Base-by-base conservation (phyloP, 441 rosid genomes). In the Aquilaria agallochum region DNA sequence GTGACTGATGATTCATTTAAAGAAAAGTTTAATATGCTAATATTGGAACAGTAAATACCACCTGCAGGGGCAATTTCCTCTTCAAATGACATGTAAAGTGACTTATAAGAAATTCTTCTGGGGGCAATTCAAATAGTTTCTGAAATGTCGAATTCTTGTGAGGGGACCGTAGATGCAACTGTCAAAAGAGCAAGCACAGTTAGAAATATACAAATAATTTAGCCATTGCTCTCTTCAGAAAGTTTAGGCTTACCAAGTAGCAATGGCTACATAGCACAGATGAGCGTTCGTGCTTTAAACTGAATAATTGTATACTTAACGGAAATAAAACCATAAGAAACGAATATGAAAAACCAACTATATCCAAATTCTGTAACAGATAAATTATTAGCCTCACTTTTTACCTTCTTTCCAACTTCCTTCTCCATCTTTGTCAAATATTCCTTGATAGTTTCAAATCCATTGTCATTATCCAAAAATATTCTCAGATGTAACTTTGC, bases 351-450 rank as follows among this genome's bases (percentile, higher is more conserved):
- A n/a, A 45, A 55, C 7, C 52, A 30, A 52, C 47, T 52, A 55
- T 46, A 53, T 42, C 40, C 55, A 53, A 54, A 45, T 60, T 34
- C 33, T 36, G 48, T 7, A 62, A 51, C 52, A 62, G 27, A 60
- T 31, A 14, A 52, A 27, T 15, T 36, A 55, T 20, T 48, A 59
- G 20, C 53, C 50, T 46, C 36, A 55, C 11, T 55, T 45, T 60
- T 67, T 74, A 88, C 97, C 97, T 88, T 88, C 85, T 81, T 88
- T 52, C 98, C 98, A 10, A 94, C 92, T 83, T 90, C 98, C 74
- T 85, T 94, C 70, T 85, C 98, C 79, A 87, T 86, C 72, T 83
- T 90, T 48, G 85, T 80, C 61, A 89, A 71, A 73, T 84, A 89
- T 47, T 84, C 96, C 64, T 77, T 90, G 40, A 90, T 77, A 48